Percentiles rank a stretch among this genome's conserved stretches.
These are phyloP conservation scores for Ordospora pajunii DNA, from an alignment of 371 early-diverging fungal species.

Conservation along the genomic window DNA sequence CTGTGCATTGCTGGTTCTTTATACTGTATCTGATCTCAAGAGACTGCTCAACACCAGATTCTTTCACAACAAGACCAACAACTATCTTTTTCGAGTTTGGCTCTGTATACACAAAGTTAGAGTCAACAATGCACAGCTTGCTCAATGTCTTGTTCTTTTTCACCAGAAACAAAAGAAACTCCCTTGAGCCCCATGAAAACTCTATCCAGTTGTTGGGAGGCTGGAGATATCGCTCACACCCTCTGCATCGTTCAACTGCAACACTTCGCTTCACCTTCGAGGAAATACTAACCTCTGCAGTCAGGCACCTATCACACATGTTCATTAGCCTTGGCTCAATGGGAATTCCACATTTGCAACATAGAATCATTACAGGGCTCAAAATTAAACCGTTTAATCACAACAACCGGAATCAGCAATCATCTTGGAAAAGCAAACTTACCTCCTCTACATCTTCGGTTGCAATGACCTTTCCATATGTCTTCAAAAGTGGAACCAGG, in stretches of 20 bases:
- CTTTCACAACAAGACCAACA: slow-evolving; percentile 67
- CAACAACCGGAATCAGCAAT: not conserved
- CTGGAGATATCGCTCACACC: slow-evolving; percentile 87
- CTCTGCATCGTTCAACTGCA: slow-evolving; percentile 80
- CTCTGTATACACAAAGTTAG: slow-evolving; percentile 95
- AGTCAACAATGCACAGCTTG: slow-evolving; percentile 82
- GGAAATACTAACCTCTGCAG: slow-evolving; percentile 67
- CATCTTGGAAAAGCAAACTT: slow-evolving; percentile 9
- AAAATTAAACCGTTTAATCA: slow-evolving; percentile 20
- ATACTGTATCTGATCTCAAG: slow-evolving; percentile 88
- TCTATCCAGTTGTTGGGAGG: slow-evolving; percentile 83
- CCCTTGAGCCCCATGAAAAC: slow-evolving; percentile 77
- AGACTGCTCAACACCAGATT: slow-evolving; percentile 64
- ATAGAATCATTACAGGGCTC: slow-evolving; percentile 63
- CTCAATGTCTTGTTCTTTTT: slow-evolving; percentile 67
- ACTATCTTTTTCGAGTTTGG: slow-evolving; percentile 85
- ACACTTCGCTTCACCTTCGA: slow-evolving; percentile 72
- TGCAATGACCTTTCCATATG: not conserved
- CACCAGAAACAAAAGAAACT: slow-evolving; percentile 80
- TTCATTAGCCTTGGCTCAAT: slow-evolving; percentile 90
- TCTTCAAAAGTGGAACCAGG: slow-evolving; percentile 29
- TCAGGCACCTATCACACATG: slow-evolving; percentile 93
- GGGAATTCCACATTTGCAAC: slow-evolving; percentile 87
- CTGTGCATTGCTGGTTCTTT: slow-evolving; percentile 81
- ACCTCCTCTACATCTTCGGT: slow-evolving; percentile 16